Percentiles rank a stretch among this genome's conserved stretches.
phyloP scores from a whole-genome alignment of 179 eudicot species.

The Silene noctiflora region DNA sequence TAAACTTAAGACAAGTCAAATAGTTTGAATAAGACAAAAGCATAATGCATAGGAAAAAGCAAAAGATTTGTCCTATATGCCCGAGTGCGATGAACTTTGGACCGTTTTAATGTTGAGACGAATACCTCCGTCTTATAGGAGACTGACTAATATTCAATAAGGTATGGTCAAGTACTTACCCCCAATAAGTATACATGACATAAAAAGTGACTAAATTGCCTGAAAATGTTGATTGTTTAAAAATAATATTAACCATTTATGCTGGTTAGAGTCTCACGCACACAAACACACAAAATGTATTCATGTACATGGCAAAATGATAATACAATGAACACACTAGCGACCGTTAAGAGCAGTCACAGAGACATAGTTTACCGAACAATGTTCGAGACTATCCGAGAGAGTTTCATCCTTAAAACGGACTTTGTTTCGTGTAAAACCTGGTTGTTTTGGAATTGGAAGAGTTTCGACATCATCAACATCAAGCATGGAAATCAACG shows the following conservation, averaged over 20 bases:
- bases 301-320: not conserved
- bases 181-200: not conserved
- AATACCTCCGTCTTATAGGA: too few species aligned
- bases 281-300: not conserved
- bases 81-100: too few species aligned
- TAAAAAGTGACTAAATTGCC: not conserved
- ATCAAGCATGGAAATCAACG: conserved; percentile 39
- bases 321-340: not conserved
- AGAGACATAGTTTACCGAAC: conserved; percentile 8
- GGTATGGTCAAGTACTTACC: not conserved
- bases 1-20: too few species aligned
- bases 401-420: not conserved
- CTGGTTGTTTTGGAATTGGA: conserved; percentile 44
- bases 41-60: too few species aligned
- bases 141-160: too few species aligned
- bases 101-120: too few species aligned
- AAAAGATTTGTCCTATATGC: too few species aligned
- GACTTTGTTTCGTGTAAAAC: conserved; percentile 27
- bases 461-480: conserved; percentile 34
- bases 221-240: not conserved
- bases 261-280: not conserved
- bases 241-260: not conserved
- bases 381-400: not conserved
- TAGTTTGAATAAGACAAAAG: too few species aligned
- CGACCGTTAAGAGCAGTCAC: not conserved